Conservation (phyloP, 2,329 filamentous ascomycete genomes). For the Ampelomyces quisqualis region DNA sequence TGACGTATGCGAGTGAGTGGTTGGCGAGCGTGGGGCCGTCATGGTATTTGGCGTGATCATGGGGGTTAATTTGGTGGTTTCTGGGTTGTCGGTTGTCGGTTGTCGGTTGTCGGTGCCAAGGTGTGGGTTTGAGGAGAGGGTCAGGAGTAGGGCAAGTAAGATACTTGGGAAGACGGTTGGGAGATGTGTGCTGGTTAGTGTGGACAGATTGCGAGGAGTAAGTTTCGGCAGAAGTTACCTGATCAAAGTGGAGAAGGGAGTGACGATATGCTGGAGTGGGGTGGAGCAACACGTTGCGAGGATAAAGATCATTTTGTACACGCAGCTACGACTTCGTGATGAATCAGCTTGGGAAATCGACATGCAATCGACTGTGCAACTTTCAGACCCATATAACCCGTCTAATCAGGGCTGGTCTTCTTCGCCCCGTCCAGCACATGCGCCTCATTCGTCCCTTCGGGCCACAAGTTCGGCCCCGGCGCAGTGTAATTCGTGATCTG, state of each 20-base stretch:
- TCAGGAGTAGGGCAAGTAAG: conserved; percentile 24
- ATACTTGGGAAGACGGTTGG: background rate
- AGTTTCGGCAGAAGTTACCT: conserved; percentile 21
- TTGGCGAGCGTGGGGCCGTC: conserved; percentile 57
- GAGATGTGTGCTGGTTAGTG: conserved; percentile 1
- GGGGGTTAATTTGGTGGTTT: conserved; percentile 72
- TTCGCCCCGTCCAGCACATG: conserved; percentile 13
- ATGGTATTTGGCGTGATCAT: conserved; percentile 69
- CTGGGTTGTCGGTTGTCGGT: conserved; percentile 70
- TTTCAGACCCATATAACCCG: background rate
- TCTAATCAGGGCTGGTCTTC: conserved; percentile 9
- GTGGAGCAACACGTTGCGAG: too few species aligned
- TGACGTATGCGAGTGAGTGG: conserved; percentile 79
- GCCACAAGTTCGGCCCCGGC: conserved; percentile 29
- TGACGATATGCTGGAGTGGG: too few species aligned
- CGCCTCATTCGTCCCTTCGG: conserved; percentile 12
- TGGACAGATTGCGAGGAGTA: conserved; percentile 20
- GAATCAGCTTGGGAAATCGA: too few species aligned
- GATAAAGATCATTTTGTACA: too few species aligned
- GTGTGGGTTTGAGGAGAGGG: conserved; percentile 45
- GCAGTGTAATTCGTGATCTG: conserved; percentile 24
- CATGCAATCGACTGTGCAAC: too few species aligned
- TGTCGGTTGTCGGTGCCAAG: conserved; percentile 67
- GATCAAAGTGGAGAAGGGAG: too few species aligned
- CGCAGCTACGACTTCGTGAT: too few species aligned